Evolutionary conservation across 805 yeast species (phyloP).

Genomic region (Teunomyces tritomae): DNA sequence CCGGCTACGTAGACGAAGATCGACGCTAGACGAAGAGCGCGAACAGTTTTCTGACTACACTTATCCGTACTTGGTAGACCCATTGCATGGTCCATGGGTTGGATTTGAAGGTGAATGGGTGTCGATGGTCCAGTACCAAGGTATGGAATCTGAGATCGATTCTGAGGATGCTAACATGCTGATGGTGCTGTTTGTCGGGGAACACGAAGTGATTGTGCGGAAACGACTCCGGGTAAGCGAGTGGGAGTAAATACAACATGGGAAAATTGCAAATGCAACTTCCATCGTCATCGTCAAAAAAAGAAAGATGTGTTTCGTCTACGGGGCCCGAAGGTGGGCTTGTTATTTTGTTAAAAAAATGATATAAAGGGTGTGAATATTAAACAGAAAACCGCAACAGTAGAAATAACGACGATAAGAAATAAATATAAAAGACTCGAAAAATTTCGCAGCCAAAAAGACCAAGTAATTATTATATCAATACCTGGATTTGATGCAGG

Average conservation of each 20-base stretch:
- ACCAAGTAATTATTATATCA: conserved; percentile 1
- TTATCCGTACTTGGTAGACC: conserved; percentile 46
- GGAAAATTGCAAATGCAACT: neutral
- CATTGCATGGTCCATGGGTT: conserved; percentile 54
- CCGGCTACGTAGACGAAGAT: conserved; percentile 35
- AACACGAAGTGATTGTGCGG: conserved; percentile 21
- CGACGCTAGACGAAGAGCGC: conserved; percentile 57
- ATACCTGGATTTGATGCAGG: conserved; percentile 1
- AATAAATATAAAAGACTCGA: conserved; percentile 1
- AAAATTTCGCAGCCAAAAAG: conserved; percentile 2
- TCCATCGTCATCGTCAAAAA: no score
- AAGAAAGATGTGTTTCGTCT: no score
- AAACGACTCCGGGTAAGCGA: conserved; percentile 32
- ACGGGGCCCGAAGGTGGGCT: no score
- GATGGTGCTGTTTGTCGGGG: conserved; percentile 13
- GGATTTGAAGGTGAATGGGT: conserved; percentile 55
- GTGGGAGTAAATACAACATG: conserved; percentile 28
- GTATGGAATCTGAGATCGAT: conserved; percentile 8
- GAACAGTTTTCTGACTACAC: conserved; percentile 50
- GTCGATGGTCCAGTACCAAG: conserved; percentile 34
- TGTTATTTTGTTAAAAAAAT: neutral
- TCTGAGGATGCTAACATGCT: conserved; percentile 21
- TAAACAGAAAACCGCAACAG: neutral
- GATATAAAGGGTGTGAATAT: conserved; percentile 1
- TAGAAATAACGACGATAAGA: neutral